A percentile compares a stretch with the other conserved stretches of the same genome.
phyloP scores from a whole-genome alignment of 371 early-diverging fungal genomes.

The Rhizopus arrhizus region DNA sequence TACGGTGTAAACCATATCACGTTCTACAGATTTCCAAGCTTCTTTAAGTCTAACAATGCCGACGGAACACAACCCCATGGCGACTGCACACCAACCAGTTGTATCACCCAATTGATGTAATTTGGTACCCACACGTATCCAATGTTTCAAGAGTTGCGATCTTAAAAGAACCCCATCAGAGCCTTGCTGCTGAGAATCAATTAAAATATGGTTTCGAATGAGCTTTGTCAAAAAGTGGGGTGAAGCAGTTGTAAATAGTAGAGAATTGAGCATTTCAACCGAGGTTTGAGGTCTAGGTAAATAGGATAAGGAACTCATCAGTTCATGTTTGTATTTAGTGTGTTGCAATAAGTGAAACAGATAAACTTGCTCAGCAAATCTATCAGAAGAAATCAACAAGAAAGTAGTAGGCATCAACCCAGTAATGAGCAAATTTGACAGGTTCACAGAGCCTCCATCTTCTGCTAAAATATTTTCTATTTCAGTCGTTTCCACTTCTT shows the following conservation, averaged over 20 bases:
- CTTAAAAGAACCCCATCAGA: conserved; percentile 33
- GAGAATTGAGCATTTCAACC: conserved; percentile 43
- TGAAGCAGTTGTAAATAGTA: conserved; percentile 55
- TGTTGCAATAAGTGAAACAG: conserved; percentile 56
- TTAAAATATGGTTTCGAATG: conserved; percentile 70
- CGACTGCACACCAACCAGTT: conserved; percentile 75
- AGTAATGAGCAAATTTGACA: conserved; percentile 55
- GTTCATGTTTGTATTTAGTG: conserved; percentile 36
- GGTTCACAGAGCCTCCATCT: conserved; percentile 37
- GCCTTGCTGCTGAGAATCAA: conserved; percentile 62
- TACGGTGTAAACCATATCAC: conserved; percentile 52
- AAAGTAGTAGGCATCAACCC: conserved; percentile 70
- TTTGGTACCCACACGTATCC: conserved; percentile 70
- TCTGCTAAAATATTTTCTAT: conserved; percentile 23
- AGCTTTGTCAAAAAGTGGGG: conserved; percentile 76
- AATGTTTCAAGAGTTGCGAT: conserved; percentile 68
- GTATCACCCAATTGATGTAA: conserved; percentile 67
- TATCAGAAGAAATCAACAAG: conserved; percentile 59
- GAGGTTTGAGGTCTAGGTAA: conserved; percentile 42
- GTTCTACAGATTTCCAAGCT: conserved; percentile 71
- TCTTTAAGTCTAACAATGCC: conserved; percentile 73
- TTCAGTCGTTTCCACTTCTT: conserved; percentile 3
- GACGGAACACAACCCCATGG: conserved; percentile 73
- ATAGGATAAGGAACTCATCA: conserved; percentile 40
- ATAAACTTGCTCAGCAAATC: conserved; percentile 75